These are phyloP conservation scores for Camelina laxa DNA, from an alignment of 345 rosid species.

Conservation along the genomic window DNA sequence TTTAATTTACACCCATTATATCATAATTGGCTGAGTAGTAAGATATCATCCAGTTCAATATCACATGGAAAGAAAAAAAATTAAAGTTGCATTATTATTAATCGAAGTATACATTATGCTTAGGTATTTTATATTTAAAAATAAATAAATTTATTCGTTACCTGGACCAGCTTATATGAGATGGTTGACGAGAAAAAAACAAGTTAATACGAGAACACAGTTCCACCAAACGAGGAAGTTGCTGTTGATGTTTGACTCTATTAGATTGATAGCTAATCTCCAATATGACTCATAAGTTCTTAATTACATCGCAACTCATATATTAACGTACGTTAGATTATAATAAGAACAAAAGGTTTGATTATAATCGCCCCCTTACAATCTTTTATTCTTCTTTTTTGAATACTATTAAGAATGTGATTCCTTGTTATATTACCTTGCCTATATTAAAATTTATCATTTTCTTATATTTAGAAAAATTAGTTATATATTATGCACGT, in stretches of 20 bases:
- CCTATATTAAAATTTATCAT: neutral
- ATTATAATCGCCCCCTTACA: neutral
- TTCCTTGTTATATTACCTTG: neutral
- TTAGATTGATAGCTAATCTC: constrained; percentile 1
- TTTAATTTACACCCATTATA: too few species aligned
- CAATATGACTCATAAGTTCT: neutral
- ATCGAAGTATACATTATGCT: neutral
- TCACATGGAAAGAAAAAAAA: neutral
- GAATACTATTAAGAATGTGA: neutral
- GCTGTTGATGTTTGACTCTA: constrained; percentile 8
- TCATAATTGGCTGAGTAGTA: too few species aligned
- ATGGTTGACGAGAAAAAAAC: constrained; percentile 1
- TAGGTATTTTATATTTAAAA: neutral
- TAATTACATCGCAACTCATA: neutral
- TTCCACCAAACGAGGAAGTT: constrained; percentile 38
- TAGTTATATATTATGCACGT: neutral
- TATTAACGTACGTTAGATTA: too few species aligned
- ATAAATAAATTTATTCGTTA: neutral
- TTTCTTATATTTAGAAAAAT: neutral
- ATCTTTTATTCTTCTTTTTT: neutral
- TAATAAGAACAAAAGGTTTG: too few species aligned
- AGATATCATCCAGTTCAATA: too few species aligned
- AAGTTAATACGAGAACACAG: constrained; percentile 9
- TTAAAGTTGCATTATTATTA: neutral
- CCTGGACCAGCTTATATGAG: constrained; percentile 22